phyloP scores from a whole-genome alignment of 257 asterid genomes.

The Primulina eburnea region DNA sequence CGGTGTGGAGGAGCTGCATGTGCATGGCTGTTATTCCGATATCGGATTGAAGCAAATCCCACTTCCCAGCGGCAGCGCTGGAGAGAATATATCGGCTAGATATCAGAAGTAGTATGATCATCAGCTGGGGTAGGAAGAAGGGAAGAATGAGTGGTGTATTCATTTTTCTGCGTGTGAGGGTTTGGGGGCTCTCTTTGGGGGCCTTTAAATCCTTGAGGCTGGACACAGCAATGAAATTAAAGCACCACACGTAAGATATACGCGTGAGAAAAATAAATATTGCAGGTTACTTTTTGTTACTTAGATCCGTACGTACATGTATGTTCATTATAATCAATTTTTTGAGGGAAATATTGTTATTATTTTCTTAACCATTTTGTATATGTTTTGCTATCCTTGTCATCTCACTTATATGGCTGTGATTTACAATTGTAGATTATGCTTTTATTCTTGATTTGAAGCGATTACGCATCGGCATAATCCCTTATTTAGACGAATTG shows the following conservation, averaged over 20 bases:
- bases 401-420: not conserved
- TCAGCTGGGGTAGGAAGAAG: conserved; percentile 7
- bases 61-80: conserved; percentile 33
- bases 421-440: too few species aligned
- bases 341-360: too few species aligned
- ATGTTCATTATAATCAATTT: too few species aligned
- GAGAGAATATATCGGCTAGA: not conserved
- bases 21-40: conserved; percentile 65
- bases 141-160: conserved; percentile 8
- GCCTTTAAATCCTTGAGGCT: not conserved
- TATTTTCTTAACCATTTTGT: not conserved
- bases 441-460: too few species aligned
- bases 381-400: not conserved
- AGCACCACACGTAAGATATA: conserved; percentile 23
- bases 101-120: not conserved
- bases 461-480: too few species aligned
- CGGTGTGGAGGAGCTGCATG: conserved; percentile 66
- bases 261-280: not conserved
- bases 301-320: too few species aligned
- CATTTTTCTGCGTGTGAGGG: not conserved
- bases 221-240: not conserved
- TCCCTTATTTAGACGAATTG: too few species aligned
- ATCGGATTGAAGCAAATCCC: conserved; percentile 41
- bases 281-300: too few species aligned
- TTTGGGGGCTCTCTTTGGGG: not conserved